Conservation (phyloP, 1,284 basidiomycete species). For the Ceratobasidium sp. region DNA sequence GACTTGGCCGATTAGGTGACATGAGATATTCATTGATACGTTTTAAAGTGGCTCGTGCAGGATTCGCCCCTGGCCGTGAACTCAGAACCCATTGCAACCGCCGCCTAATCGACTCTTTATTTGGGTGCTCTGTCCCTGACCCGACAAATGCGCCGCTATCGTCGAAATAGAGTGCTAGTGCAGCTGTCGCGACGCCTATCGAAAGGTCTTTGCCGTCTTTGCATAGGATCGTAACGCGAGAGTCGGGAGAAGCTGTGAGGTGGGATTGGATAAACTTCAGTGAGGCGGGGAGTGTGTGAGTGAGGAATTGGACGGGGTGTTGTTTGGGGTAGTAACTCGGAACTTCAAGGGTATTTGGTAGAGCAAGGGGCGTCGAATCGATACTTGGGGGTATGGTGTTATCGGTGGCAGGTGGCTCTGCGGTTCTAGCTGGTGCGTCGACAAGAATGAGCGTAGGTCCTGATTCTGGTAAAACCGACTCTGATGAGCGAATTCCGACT, state of each 20-base stretch:
- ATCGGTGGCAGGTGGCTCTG: background rate
- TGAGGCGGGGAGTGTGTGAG: constrained; percentile 58
- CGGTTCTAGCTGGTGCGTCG: background rate
- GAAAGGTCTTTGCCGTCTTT: constrained; percentile 65
- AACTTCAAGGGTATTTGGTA: background rate
- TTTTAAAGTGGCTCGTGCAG: constrained; percentile 76
- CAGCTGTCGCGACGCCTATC: constrained; percentile 67
- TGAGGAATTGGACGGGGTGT: constrained; percentile 61
- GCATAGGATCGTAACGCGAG: constrained; percentile 61
- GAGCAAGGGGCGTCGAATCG: background rate
- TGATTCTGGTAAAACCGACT: too few relatives aligned
- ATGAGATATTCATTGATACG: constrained; percentile 79
- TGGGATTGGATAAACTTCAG: constrained; percentile 58
- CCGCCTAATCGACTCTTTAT: constrained; percentile 67
- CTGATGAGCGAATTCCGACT: background rate
- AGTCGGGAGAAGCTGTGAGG: constrained; percentile 49
- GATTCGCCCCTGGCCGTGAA: constrained; percentile 73
- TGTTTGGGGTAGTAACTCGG: constrained; percentile 55
- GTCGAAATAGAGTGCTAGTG: constrained; percentile 66
- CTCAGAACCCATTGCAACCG: constrained; percentile 84
- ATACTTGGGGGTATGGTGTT: background rate
- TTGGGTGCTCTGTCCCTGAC: constrained; percentile 42
- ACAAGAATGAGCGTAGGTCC: background rate
- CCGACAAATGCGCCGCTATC: constrained; percentile 55
- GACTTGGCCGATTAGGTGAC: constrained; percentile 58